Conservation (phyloP, 768 basidiomycete genomes). For the Collybia mongolica region DNA sequence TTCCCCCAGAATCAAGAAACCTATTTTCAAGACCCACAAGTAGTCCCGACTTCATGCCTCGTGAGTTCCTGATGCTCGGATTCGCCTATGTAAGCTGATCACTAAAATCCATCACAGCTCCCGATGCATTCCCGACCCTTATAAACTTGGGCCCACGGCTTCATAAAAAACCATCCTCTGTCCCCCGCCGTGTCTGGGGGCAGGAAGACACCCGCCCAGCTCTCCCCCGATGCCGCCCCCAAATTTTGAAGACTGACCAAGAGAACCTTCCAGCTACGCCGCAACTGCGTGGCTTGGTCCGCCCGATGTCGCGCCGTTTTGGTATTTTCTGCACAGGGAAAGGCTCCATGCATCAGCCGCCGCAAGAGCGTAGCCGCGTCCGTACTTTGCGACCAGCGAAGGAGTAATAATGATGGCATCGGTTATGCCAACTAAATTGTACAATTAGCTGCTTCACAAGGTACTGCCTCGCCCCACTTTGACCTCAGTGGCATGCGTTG, state of each 20-base stretch:
- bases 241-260: conserved; percentile 29
- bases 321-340: conserved; percentile 40
- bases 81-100: conserved; percentile 1
- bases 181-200: conserved; percentile 13
- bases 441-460: too few species aligned
- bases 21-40: too few species aligned
- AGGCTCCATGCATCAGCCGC: conserved; percentile 26
- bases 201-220: conserved; percentile 13
- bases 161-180: not conserved
- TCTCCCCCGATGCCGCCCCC: conserved; percentile 13
- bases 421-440: too few species aligned
- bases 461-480: too few species aligned
- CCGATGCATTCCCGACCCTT: conserved; percentile 28
- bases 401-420: conserved; percentile 2
- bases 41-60: conserved; percentile 29
- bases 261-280: conserved; percentile 23
- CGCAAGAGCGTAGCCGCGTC: conserved; percentile 8
- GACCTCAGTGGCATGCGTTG: too few species aligned
- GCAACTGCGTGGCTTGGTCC: conserved; percentile 15
- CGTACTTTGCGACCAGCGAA: conserved; percentile 7
- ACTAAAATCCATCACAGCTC: conserved; percentile 28
- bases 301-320: conserved; percentile 29
- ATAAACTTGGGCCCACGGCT: not conserved
- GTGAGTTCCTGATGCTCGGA: conserved; percentile 24
- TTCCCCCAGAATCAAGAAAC: too few species aligned